These are phyloP conservation scores for Halophytophthora polymorphica DNA, from an alignment of 352 stramenopile species.

Conservation along the genomic window DNA sequence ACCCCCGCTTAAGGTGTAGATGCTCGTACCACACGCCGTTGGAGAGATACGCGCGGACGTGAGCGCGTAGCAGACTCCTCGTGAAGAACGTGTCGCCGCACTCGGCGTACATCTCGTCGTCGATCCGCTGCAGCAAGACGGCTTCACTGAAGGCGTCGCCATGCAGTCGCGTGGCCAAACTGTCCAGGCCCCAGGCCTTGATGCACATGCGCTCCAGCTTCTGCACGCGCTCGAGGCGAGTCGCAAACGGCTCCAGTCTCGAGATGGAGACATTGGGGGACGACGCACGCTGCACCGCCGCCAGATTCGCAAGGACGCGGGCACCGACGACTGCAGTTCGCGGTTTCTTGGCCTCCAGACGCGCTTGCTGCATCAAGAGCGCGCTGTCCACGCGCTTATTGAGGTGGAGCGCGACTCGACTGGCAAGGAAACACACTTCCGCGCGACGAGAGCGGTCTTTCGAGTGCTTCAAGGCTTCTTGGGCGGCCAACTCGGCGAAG, in stretches of 20 bases:
- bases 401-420: conserved; percentile 15
- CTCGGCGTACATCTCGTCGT: conserved; percentile 36
- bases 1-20: conserved; percentile 35
- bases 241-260: conserved; percentile 35
- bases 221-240: conserved; percentile 34
- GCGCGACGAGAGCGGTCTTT: conserved; percentile 23
- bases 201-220: conserved; percentile 69
- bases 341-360: conserved; percentile 18
- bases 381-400: conserved; percentile 18
- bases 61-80: conserved; percentile 41
- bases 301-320: conserved; percentile 23
- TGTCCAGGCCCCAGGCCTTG: conserved; percentile 54
- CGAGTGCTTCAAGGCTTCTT: conserved; percentile 22
- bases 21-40: conserved; percentile 24
- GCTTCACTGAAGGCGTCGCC: conserved; percentile 51
- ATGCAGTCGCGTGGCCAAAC: conserved; percentile 27
- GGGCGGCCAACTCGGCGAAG: conserved; percentile 22
- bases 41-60: conserved; percentile 42
- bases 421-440: conserved; percentile 29
- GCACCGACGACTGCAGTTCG: background rate
- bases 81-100: conserved; percentile 57
- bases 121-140: conserved; percentile 53
- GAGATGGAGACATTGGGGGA: conserved; percentile 29
- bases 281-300: conserved; percentile 34
- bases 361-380: conserved; percentile 29